Percentiles rank a stretch among this genome's conserved stretches.
Conservation (phyloP, 768 basidiomycete species). For the Panaeolus papilionaceus region DNA sequence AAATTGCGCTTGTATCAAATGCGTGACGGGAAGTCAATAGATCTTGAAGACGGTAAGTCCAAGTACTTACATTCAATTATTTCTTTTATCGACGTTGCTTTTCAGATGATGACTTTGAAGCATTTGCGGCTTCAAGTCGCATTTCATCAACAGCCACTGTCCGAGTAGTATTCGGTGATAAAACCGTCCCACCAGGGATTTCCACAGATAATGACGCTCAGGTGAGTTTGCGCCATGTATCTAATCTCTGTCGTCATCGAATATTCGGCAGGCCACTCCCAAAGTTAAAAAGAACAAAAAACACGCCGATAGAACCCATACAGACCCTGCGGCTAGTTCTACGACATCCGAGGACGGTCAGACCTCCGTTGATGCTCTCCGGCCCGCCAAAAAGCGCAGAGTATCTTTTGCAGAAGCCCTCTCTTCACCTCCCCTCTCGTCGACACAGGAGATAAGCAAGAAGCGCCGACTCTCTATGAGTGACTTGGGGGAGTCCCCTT, state of each 20-base stretch:
- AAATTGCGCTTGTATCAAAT: slow-evolving; percentile 54
- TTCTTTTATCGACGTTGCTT: not conserved
- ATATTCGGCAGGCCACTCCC: not conserved
- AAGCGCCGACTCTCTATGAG: slow-evolving; percentile 2
- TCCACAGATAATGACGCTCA: not conserved
- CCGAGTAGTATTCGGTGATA: slow-evolving; percentile 41
- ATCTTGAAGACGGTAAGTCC: slow-evolving; percentile 77
- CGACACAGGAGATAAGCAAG: not conserved
- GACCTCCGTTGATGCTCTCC: slow-evolving; percentile 9
- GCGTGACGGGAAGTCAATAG: slow-evolving; percentile 57
- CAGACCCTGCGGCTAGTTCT: slow-evolving; percentile 9
- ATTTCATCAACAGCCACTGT: slow-evolving; percentile 41
- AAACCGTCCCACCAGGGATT: slow-evolving; percentile 9
- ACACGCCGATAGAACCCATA: slow-evolving; percentile 16
- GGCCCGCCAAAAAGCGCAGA: slow-evolving; percentile 26
- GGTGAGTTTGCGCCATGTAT: not conserved
- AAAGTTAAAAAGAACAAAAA: slow-evolving; percentile 23
- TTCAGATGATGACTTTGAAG: slow-evolving; percentile 82
- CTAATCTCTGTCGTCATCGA: slow-evolving; percentile 8
- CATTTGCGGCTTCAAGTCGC: slow-evolving; percentile 59
- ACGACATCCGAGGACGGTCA: not conserved
- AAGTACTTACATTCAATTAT: slow-evolving; percentile 15
- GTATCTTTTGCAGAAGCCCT: slow-evolving; percentile 28
- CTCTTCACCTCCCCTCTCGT: not conserved
- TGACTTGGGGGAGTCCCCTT: not conserved